Base-by-base conservation (phyloP, 495 filamentous ascomycete genomes). In the Penicillium cosmopolitanum region DNA sequence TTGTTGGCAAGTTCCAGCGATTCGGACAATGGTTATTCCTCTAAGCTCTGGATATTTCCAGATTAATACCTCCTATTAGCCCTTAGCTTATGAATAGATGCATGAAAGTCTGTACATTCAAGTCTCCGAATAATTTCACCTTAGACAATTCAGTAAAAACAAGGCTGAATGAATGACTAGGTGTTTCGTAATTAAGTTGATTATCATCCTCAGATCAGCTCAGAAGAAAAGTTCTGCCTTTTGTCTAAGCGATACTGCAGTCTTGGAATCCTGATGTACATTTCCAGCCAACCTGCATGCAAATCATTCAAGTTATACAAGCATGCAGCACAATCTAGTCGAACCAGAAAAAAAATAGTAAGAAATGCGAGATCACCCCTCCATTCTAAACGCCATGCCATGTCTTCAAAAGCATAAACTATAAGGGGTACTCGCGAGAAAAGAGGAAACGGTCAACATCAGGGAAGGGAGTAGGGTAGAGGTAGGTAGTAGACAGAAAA, bases 21-120 rank as follows among this genome's bases (percentile, higher is more conserved):
- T 58, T 68, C 51, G 73, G 69, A 6, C 72, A 73, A 60, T 75
- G 73, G 73, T 48, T 75, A 51, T 75, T 76, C 52, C 58, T 73
- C 9, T 73, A 59, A 55, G 15, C 15, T 38, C 10, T 13, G 5
- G 36, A 13, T 38, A 4, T 12, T 38, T 38, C 6, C 12, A 13
- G 8, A 38, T 38, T 38, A 38, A 38, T 38, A 38, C 11, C 36
- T 15, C 28, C 28, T 31, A 31, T 6, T 31, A 31, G 28, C 28
- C 6, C 28, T 31, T 31, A 31, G 5, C 8, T 31, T 31, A 31
- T 9, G 28, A 31, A 31, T 31, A 23, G 23, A 23, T 23, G 23
- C 23, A 23, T 23, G 23, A 6, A 31, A 31, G 28, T 31, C 8
- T 31, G 28, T 31, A 31, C 28, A 31, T 31, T 31, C 2, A 21